A percentile compares a stretch with the other conserved stretches of the same genome.
phyloP scores from a whole-genome alignment of 2,329 filamentous ascomycete genomes.

The Pseudogymnoascus sp. region DNA sequence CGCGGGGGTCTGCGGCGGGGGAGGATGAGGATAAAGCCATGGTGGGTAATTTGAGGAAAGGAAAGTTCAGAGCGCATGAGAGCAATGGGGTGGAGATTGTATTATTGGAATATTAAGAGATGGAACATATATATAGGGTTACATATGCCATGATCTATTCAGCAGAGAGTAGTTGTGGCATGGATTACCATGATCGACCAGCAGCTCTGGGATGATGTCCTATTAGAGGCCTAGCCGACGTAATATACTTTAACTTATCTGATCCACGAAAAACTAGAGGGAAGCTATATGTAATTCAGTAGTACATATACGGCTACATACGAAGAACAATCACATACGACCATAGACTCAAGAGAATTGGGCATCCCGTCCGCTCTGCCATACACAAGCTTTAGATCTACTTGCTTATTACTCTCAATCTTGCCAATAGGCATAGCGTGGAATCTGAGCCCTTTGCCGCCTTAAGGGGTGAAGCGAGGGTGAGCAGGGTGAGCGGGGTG shows the following conservation, averaged over 20 bases:
- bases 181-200: not conserved
- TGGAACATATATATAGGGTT: not conserved
- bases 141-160: not conserved
- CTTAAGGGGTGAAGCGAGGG: too few species aligned
- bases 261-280: not conserved
- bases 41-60: not conserved
- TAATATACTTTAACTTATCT: not conserved
- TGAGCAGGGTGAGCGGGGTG: too few species aligned
- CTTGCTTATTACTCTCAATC: too few species aligned
- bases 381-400: too few species aligned
- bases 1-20: not conserved
- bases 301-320: too few species aligned
- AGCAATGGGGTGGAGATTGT: not conserved
- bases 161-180: not conserved
- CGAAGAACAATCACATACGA: too few species aligned
- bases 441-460: too few species aligned
- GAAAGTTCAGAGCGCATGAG: not conserved
- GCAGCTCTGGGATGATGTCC: not conserved
- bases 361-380: too few species aligned
- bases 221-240: not conserved
- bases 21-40: not conserved
- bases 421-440: too few species aligned
- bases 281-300: too few species aligned
- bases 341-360: too few species aligned
- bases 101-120: not conserved